Evolutionary conservation across 768 basidiomycete genomes (phyloP), one percentile per base, ranked within the genome.

Genomic region (Filobasidium wieringae): DNA sequence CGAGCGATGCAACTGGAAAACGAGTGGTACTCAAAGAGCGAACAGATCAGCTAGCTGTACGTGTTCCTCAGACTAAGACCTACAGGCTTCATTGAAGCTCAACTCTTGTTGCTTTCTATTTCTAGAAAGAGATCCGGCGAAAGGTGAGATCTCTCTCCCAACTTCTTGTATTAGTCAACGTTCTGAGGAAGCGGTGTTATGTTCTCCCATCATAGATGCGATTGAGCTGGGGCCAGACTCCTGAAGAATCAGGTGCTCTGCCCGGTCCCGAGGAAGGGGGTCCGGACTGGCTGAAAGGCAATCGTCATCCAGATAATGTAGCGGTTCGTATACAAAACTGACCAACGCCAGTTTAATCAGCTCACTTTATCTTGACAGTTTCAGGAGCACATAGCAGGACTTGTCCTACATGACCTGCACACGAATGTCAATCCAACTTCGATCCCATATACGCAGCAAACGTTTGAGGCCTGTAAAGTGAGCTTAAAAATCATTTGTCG

Each of bases 11-110:
- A 19, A 59, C 58, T 0, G 58, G 58, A 24, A 59, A 59, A 32
- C 17, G 58, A 34, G 41, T 59, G 33, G 45, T 49, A 1, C 12
- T 33, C 4, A 54, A 45, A 31, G 58, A 37, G 19, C 33, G 58
- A 29, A 59, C 43, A 43, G 58, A 59, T 50, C 52, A 53, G n/a
- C 34, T 59, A 30, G 29, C 58, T 32, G 57, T 58, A 36, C 9
- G 57, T 58, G 11, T 1, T 5, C 2, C 15, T 6, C n/a, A 22
- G 30, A n/a, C 14, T 17, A 8, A 15, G 6, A 2, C 26, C 34
- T 1, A 6, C 17, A 27, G 6, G 26, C 8, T 24, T 37, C n/a
- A 15, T 19, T 45, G 26, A 30, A 9, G 27, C 32, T 26, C 8
- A 50, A 1, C 32, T 47, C 24, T 11, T 12, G 15, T 15, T 29